Conservation (phyloP, 2,329 filamentous ascomycete species). For the Ceratocystis diversiconidia region DNA sequence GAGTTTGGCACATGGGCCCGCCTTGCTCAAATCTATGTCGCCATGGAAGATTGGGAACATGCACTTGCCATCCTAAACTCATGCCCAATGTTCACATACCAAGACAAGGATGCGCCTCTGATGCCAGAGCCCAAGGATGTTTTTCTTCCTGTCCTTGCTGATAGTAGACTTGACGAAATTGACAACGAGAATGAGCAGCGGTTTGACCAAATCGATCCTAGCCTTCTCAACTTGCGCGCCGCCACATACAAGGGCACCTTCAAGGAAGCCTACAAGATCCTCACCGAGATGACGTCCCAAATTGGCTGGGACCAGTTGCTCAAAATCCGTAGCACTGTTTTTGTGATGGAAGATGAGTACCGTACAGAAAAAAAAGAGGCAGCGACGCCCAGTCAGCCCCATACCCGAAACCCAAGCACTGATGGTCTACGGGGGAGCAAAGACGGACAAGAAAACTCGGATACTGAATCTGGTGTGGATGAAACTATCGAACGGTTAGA, state of each 20-base stretch:
- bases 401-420: conserved; percentile 62
- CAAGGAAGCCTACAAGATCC: conserved; percentile 79
- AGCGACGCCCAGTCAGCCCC: conserved; percentile 26
- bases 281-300: conserved; percentile 90
- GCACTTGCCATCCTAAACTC: conserved; percentile 92
- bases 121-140: conserved; percentile 90
- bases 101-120: conserved; percentile 88
- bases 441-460: conserved; percentile 54
- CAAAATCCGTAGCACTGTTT: conserved; percentile 89
- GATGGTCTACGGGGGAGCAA: conserved; percentile 59
- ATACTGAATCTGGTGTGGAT: conserved; percentile 36
- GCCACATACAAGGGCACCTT: conserved; percentile 91
- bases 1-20: conserved; percentile 96
- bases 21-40: conserved; percentile 83
- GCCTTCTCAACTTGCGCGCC: conserved; percentile 70
- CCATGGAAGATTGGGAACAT: conserved; percentile 91
- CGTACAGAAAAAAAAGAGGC: conserved; percentile 66
- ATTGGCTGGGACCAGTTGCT: conserved; percentile 96
- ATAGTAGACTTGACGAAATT: conserved; percentile 88
- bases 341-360: conserved; percentile 99
- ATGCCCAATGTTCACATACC: conserved; percentile 99
- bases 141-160: conserved; percentile 69
- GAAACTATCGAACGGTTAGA: conserved; percentile 17
- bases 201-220: conserved; percentile 79
- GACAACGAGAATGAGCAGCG: conserved; percentile 77